phyloP scores from a whole-genome alignment of 768 basidiomycete genomes.

The Amyloporia xantha region DNA sequence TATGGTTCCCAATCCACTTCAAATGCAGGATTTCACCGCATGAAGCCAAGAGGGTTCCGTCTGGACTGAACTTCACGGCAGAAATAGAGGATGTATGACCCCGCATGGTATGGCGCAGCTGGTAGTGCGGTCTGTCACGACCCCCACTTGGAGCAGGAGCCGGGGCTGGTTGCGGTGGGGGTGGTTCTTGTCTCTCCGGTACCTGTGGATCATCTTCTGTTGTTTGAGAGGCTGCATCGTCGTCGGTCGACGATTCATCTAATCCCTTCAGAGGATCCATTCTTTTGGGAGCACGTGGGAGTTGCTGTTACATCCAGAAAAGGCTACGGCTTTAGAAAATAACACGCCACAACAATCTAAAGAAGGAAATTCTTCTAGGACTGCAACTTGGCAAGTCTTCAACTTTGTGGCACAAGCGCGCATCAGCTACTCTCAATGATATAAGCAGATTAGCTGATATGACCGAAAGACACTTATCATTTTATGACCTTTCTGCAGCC shows the following conservation, averaged over 20 bases:
- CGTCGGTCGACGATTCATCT: conserved; percentile 42
- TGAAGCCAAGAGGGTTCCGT: conserved; percentile 78
- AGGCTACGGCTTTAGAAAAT: neutral
- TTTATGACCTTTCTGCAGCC: no score
- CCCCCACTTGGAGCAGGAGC: conserved; percentile 26
- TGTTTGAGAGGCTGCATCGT: conserved; percentile 71
- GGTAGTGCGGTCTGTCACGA: conserved; percentile 43
- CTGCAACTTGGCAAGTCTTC: neutral
- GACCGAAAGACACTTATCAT: no score
- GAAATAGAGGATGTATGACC: conserved; percentile 83
- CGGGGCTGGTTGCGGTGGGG: conserved; percentile 31
- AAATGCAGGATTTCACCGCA: conserved; percentile 43
- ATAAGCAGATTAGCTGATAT: no score
- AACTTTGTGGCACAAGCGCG: no score
- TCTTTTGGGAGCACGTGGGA: conserved; percentile 1
- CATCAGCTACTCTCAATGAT: no score
- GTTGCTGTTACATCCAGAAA: neutral
- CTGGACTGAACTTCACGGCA: conserved; percentile 82
- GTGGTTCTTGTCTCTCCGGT: conserved; percentile 48
- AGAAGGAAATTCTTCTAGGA: no score
- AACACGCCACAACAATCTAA: neutral
- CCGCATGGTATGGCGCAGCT: conserved; percentile 53
- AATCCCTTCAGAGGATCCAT: conserved; percentile 16
- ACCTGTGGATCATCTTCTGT: conserved; percentile 82
- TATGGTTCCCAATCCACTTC: conserved; percentile 15